Conservation (phyloP, 768 basidiomycete species). For the Boletus coccyginus region DNA sequence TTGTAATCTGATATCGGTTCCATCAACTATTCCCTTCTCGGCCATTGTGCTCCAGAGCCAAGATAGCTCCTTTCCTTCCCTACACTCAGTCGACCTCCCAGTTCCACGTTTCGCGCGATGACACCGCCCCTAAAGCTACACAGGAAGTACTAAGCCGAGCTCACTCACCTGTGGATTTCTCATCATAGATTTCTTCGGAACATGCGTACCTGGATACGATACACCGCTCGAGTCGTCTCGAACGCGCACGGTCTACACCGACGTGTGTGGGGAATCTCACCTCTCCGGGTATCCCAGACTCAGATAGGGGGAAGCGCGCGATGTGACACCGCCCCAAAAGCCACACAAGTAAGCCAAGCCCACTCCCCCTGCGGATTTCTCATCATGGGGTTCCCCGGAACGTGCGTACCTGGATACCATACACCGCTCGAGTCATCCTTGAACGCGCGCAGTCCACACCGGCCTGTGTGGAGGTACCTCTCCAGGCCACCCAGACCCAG, state of each 20-base stretch:
- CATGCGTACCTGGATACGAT: too few species aligned
- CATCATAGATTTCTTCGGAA: not conserved
- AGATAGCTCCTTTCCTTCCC: not conserved
- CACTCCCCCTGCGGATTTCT: not conserved
- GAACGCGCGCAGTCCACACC: not conserved
- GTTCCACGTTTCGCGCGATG: not conserved
- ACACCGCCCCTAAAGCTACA: not conserved
- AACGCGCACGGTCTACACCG: not conserved
- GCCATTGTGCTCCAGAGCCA: not conserved
- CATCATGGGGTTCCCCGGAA: not conserved
- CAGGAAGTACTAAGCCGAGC: not conserved
- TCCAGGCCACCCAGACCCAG: not conserved
- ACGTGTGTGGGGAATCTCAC: not conserved
- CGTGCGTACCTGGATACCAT: too few species aligned
- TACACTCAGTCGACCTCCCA: not conserved
- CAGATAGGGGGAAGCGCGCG: not conserved
- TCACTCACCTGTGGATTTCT: not conserved
- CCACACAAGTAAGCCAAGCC: not conserved
- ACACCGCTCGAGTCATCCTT: not conserved
- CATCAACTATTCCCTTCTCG: not conserved
- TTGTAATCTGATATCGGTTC: slow-evolving; percentile 3
- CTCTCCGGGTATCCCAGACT: not conserved
- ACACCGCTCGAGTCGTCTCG: not conserved
- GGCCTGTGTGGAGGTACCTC: not conserved
- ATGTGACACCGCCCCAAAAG: not conserved